Percentiles rank a stretch among this genome's conserved stretches.
Conservation (phyloP, 495 filamentous ascomycete species). For the Hypoxylon lienhwacheense region DNA sequence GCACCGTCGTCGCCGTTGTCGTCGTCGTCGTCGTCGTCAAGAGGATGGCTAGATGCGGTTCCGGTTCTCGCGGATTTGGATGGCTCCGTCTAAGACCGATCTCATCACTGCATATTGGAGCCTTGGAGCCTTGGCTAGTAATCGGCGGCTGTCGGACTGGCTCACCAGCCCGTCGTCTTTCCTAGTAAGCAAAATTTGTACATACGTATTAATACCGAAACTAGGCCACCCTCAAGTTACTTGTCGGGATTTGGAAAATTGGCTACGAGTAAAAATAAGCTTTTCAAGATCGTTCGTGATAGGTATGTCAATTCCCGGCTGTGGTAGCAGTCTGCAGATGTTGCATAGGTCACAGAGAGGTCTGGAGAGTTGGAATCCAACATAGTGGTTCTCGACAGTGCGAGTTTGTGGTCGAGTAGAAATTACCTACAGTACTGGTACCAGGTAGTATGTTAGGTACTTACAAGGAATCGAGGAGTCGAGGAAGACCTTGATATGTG, state of each 20-base stretch:
- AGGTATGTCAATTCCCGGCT: conserved; percentile 23
- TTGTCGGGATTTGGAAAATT: conserved; percentile 20
- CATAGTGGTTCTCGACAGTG: conserved; percentile 27
- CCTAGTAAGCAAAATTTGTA: conserved; percentile 23
- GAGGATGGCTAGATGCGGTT: conserved; percentile 13
- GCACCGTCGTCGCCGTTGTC: no score
- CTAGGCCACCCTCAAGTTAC: background rate
- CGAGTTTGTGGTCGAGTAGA: background rate
- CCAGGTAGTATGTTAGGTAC: no score
- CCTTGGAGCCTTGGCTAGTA: no score
- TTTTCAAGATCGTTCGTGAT: conserved; percentile 16
- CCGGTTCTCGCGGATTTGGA: background rate
- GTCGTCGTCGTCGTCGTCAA: conserved; percentile 1
- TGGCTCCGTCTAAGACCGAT: conserved; percentile 16
- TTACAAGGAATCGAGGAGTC: no score
- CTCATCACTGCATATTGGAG: conserved; percentile 21
- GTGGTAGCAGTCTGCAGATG: conserved; percentile 5
- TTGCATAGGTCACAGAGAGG: conserved; percentile 16
- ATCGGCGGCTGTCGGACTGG: conserved; percentile 27
- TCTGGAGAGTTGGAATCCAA: conserved; percentile 14
- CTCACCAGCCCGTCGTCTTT: conserved; percentile 7
- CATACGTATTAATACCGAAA: conserved; percentile 15
- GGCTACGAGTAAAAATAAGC: conserved; percentile 25
- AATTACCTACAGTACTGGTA: conserved; percentile 10
- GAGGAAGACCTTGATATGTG: conserved; percentile 16